A percentile compares a stretch with the other conserved stretches of the same genome.
Conservation (phyloP, 805 yeast species). For the Jamesozyma gamospora region DNA sequence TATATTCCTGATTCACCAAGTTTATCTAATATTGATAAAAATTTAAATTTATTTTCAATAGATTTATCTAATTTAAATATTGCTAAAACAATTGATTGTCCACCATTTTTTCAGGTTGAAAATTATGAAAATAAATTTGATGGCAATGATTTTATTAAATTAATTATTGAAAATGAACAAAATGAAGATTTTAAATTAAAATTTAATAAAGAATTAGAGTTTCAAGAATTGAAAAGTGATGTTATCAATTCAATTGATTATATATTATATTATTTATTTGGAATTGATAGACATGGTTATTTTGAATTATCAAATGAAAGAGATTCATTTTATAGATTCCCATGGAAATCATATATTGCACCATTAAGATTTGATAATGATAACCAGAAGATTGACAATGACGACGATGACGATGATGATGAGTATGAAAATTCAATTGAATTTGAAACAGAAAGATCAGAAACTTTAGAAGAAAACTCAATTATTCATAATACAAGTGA, state of each 20-base stretch:
- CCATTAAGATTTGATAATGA: constrained; percentile 6
- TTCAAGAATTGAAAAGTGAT: constrained; percentile 10
- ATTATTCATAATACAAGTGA: not conserved
- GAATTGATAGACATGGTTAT: constrained; percentile 19
- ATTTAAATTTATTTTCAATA: no score
- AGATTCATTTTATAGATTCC: constrained; percentile 11
- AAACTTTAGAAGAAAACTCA: no score
- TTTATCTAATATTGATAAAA: not conserved
- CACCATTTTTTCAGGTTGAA: constrained; percentile 13
- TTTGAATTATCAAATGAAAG: constrained; percentile 18
- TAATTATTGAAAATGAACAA: constrained; percentile 13
- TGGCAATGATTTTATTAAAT: constrained; percentile 11
- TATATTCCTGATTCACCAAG: constrained; percentile 1
- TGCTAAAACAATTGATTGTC: constrained; percentile 9
- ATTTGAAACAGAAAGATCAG: not conserved
- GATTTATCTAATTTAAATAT: constrained; percentile 3
- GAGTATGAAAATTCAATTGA: not conserved
- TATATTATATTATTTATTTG: constrained; percentile 17
- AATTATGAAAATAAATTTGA: constrained; percentile 19
- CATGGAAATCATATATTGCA: constrained; percentile 10
- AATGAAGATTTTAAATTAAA: constrained; percentile 5
- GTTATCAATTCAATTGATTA: constrained; percentile 10
- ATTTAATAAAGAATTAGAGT: constrained; percentile 22
- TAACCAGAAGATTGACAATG: not conserved
- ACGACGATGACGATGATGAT: not conserved